Conservation (phyloP, 306 rosid species). For the Fragaria ananassa region DNA sequence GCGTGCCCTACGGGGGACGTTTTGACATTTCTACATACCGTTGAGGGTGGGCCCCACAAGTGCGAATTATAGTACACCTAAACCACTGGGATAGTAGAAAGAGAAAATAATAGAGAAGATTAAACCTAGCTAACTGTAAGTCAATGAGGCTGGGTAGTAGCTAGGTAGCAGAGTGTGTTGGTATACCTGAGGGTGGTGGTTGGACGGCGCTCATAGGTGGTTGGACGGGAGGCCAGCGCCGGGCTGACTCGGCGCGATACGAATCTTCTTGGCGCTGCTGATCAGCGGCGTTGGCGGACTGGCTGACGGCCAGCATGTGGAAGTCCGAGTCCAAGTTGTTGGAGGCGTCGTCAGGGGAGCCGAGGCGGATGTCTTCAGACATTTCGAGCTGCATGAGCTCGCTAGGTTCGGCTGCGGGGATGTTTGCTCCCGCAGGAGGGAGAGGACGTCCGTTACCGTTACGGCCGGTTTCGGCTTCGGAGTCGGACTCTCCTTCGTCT, state of each 20-base stretch:
- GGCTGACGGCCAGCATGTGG: slow-evolving; percentile 49
- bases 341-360: slow-evolving; percentile 81
- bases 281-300: slow-evolving; percentile 15
- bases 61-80: neutral
- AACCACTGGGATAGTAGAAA: neutral
- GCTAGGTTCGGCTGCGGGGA: slow-evolving; percentile 42
- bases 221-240: slow-evolving; percentile 41
- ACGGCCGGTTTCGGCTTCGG: slow-evolving; percentile 48
- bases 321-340: slow-evolving; percentile 72
- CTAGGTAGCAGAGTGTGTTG: neutral
- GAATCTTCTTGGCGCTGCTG: slow-evolving; percentile 32
- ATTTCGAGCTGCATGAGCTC: slow-evolving; percentile 82
- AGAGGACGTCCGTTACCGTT: neutral
- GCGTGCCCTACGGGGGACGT: neutral
- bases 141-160: neutral
- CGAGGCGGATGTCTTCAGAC: slow-evolving; percentile 76
- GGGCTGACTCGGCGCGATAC: slow-evolving; percentile 33
- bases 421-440: neutral
- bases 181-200: slow-evolving; percentile 46
- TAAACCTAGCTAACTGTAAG: neutral
- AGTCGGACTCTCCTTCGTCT: slow-evolving; percentile 44
- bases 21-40: neutral
- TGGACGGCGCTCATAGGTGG: slow-evolving; percentile 22
- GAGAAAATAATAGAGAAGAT: neutral
- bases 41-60: neutral